A percentile compares a stretch with the other conserved stretches of the same genome.
These are phyloP conservation scores for Erodium texanum DNA, from an alignment of 441 rosid genomes.

Conservation along the genomic window DNA sequence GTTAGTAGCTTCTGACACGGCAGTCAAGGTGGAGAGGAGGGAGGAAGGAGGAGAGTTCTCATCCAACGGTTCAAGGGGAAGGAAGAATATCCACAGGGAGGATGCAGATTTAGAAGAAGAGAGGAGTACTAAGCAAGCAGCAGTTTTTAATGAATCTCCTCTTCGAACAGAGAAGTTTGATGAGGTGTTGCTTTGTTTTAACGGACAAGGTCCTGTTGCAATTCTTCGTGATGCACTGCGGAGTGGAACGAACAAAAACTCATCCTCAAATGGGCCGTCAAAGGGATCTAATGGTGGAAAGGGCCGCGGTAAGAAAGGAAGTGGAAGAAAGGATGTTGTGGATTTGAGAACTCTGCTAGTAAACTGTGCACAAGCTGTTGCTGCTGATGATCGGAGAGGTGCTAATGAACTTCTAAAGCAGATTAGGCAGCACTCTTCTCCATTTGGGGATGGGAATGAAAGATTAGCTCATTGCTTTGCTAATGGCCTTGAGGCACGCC, in stretches of 20 bases:
- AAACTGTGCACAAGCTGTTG: constrained; percentile 56
- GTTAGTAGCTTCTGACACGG: constrained; percentile 11
- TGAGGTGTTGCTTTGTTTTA: constrained; percentile 41
- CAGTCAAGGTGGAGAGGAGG: constrained; percentile 17
- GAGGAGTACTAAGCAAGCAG: constrained; percentile 50
- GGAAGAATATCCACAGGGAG: constrained; percentile 34
- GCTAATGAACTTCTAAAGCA: constrained; percentile 41
- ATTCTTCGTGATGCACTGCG: constrained; percentile 39
- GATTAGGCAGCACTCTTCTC: constrained; percentile 52
- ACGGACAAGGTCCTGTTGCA: constrained; percentile 27
- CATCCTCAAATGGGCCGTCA: constrained; percentile 19
- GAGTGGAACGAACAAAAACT: constrained; percentile 26
- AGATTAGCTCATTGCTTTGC: constrained; percentile 55
- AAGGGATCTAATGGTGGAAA: constrained; percentile 30
- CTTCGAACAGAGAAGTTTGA: constrained; percentile 46
- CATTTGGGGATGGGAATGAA: constrained; percentile 62
- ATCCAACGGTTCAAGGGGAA: constrained; percentile 18
- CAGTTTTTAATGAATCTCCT: constrained; percentile 34
- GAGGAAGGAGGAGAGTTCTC: constrained; percentile 16
- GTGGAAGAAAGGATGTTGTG: constrained; percentile 36
- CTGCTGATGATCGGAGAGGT: constrained; percentile 39
- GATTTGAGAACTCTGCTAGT: constrained; percentile 50
- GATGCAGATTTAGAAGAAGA: constrained; percentile 35
- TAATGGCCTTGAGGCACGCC: constrained; percentile 48
- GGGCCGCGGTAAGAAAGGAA: constrained; percentile 32